phyloP scores from a whole-genome alignment of 148 eudicot species.

The Spergularia marina region DNA sequence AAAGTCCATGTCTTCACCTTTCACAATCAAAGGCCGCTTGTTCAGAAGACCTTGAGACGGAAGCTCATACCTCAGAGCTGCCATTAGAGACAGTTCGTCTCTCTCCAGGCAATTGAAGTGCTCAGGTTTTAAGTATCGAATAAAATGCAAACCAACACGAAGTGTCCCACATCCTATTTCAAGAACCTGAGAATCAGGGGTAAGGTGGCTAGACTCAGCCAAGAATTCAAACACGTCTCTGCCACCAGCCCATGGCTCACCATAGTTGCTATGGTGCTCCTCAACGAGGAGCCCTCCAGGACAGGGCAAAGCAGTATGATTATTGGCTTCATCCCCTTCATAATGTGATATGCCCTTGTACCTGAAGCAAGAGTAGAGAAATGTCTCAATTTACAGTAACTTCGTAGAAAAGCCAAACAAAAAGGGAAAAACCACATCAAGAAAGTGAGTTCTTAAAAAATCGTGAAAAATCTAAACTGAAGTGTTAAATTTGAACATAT shows the following conservation, averaged over 20 bases:
- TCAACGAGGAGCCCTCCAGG: slow-evolving; percentile 95
- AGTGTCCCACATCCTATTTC: slow-evolving; percentile 98
- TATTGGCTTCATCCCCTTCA: slow-evolving; percentile 65
- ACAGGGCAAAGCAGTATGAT: slow-evolving; percentile 88
- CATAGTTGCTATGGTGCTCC: slow-evolving; percentile 95
- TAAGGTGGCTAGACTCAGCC: slow-evolving; percentile 60
- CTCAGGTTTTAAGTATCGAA: slow-evolving; percentile 68
- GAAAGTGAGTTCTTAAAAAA: no score
- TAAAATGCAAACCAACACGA: slow-evolving; percentile 92
- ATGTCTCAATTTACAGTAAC: neutral
- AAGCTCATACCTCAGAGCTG: slow-evolving; percentile 86
- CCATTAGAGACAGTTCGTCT: slow-evolving; percentile 93
- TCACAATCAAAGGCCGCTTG: slow-evolving; percentile 83
- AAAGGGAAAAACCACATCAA: neutral
- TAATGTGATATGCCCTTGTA: slow-evolving; percentile 94
- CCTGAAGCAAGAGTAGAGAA: slow-evolving; percentile 31
- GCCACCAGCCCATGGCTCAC: slow-evolving; percentile 99
- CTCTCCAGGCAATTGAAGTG: slow-evolving; percentile 88
- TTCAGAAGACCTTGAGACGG: slow-evolving; percentile 85
- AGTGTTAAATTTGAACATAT: neutral
- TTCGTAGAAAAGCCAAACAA: neutral
- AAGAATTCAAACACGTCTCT: slow-evolving; percentile 91
- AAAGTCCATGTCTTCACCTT: slow-evolving; percentile 91
- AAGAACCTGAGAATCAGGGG: slow-evolving; percentile 65
- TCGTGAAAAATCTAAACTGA: neutral